Evolutionary conservation across 148 eudicot species (phyloP), one percentile per base, ranked within the genome.

Genomic region (Dysphania ambrosioides): DNA sequence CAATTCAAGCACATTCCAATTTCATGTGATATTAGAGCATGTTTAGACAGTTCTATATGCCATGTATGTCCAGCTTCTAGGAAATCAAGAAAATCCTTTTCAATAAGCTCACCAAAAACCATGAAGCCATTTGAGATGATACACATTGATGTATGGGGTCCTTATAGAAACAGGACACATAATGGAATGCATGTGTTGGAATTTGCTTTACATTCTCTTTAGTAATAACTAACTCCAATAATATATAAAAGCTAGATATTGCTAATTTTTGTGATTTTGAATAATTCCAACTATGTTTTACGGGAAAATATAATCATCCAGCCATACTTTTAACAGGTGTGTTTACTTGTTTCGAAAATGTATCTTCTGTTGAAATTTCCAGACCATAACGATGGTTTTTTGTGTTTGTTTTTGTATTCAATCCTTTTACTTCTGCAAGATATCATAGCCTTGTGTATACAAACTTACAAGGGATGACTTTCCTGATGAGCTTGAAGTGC

Each of bases 371-470:
- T 53, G 34, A 19, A 66, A 0, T 24, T 72, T 5, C 16, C n/a
- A 29, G 49, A 36, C 49, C 57, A 0, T 60, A 30, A 56, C 19
- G 42, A 53, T 64, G 18, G 55, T 12, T 16, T 27, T 8, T 24
- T 71, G 10, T 75, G 47, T 57, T 32, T 78, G 73, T 51, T 79
- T 57, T 32, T 78, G 73, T 51, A 78, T 58, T 72, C 90, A 96
- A 97, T 78, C 99, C 99, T 23, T 96, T 96, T 71, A 87, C 88
- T 68, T 97, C 91, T 71, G 99, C 88, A n/a, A 86, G 99, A 85
- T 96, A 96, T 82, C 99, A 96, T 72, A 96, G 99, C 82, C 99
- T 96, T 72, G 99, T 96, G 79, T 89, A n/a, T n/a, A n/a, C n/a
- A n/a, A n/a, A n/a, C n/a, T 96, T 66, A 89, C 88, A 61, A 87